Base-by-base conservation (phyloP, 352 stramenopile genomes). In the Globisporangium emineosum region DNA sequence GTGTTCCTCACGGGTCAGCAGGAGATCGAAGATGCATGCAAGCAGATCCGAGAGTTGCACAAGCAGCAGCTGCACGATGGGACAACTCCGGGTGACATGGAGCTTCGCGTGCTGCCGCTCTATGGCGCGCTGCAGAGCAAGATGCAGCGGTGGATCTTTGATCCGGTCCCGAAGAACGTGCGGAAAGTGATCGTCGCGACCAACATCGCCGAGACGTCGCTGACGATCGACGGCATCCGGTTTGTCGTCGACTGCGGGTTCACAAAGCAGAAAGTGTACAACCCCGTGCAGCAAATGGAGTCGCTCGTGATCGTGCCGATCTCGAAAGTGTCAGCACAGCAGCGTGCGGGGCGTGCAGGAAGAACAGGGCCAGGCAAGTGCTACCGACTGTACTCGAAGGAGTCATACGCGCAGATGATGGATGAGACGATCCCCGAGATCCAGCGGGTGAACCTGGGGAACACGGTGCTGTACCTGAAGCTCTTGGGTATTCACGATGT, bases 391-490 rank as follows among this genome's bases (percentile, higher is more conserved):
- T 99, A 99, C 75, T 98, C 97, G n/a, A 98, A 99, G 72, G 73
- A 90, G 30, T 98, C 88, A 49, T 99, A 99, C 78, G 81, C 96
- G 45, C 76, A 96, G 42, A 97, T 99, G 78, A 84, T 99, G 61
- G 87, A 98, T 70, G 96, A 99, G 71, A 99, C 93, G 0, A 98
- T 99, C 65, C 97, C 98, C 0, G 97, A 99, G 79, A 99, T 99
- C 70, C 82, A 99, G 33, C 84, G 97, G 47, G 97, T 89, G 1
- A 96, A 97, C 56, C 71, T 99, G 63, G 88, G 82, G 50, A 98
- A 93, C 68, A 96, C 97, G 2, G 96, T 99, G n/a, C 81, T 99
- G 65, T 87, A 87, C 49, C 72, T 94, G 1, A 93, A 93, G 60
- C 57, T 89, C 0, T 67, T 94, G 8, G 83, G 86, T 8, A 78